These are phyloP conservation scores for Megacollybia marginata DNA, from an alignment of 768 basidiomycete genomes.

Conservation along the genomic window DNA sequence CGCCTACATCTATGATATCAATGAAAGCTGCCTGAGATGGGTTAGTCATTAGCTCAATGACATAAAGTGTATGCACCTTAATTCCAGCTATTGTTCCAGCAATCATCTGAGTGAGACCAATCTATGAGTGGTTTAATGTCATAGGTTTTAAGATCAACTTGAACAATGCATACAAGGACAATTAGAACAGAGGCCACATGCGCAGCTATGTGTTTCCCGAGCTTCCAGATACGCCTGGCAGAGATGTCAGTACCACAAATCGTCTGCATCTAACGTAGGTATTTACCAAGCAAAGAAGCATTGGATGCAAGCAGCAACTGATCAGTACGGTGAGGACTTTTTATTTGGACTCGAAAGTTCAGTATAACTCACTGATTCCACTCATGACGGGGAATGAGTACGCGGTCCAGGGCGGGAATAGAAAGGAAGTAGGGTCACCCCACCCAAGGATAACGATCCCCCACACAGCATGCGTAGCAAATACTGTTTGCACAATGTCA, in stretches of 20 bases:
- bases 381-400: not conserved
- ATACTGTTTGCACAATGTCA: slow-evolving; percentile 1
- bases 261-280: not conserved
- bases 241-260: not conserved
- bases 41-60: no score
- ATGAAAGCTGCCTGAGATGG: no score
- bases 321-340: not conserved
- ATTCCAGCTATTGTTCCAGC: no score
- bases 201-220: no score
- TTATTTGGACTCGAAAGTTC: not conserved
- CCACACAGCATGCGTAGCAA: slow-evolving; percentile 1
- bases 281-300: not conserved
- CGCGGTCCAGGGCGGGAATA: not conserved
- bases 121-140: no score
- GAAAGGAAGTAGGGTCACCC: not conserved
- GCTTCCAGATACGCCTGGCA: not conserved
- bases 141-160: no score
- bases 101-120: no score
- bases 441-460: not conserved
- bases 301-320: slow-evolving; percentile 11
- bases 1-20: no score
- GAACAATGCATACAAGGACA: no score
- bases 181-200: no score
- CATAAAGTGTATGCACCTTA: no score
- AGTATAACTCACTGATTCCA: not conserved